These are phyloP conservation scores for Sordariomycetes sp. DNA, from an alignment of 2,329 filamentous ascomycete genomes.

Conservation along the genomic window DNA sequence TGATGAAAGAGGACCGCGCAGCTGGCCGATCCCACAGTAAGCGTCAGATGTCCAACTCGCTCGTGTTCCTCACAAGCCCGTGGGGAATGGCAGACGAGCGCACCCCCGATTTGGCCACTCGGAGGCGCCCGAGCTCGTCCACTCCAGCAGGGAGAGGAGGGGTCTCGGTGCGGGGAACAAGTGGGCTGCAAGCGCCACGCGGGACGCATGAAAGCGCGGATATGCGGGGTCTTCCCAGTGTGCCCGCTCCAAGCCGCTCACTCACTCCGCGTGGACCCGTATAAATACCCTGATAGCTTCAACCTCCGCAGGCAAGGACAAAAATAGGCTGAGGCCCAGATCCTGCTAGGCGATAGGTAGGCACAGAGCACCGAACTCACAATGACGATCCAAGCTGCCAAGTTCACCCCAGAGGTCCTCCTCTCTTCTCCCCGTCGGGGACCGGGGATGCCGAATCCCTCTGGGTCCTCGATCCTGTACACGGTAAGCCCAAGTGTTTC, in stretches of 20 bases:
- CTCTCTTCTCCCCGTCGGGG: constrained; percentile 65
- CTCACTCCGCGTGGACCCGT: neutral
- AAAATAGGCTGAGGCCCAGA: neutral
- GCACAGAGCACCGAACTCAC: neutral
- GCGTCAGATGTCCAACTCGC: too few relatives aligned
- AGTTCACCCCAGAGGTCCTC: constrained; percentile 66
- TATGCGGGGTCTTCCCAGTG: neutral
- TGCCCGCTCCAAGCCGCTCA: neutral
- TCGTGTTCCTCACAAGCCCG: too few relatives aligned
- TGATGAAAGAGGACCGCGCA: too few relatives aligned
- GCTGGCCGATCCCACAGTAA: too few relatives aligned
- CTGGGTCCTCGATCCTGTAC: constrained; percentile 52
- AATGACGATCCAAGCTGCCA: constrained; percentile 59
- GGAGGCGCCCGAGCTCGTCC: too few relatives aligned
- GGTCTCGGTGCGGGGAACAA: neutral
- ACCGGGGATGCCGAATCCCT: constrained; percentile 53
- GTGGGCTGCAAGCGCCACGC: neutral
- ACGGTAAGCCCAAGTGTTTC: constrained; percentile 33
- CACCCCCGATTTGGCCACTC: too few relatives aligned
- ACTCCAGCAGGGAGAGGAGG: neutral
- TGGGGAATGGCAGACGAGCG: too few relatives aligned
- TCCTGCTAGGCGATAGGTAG: neutral
- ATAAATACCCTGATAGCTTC: neutral
- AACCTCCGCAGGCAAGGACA: too few relatives aligned
- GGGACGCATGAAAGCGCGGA: neutral